These are phyloP conservation scores for Penicillium taxi DNA, from an alignment of 495 filamentous ascomycete species.

Conservation along the genomic window DNA sequence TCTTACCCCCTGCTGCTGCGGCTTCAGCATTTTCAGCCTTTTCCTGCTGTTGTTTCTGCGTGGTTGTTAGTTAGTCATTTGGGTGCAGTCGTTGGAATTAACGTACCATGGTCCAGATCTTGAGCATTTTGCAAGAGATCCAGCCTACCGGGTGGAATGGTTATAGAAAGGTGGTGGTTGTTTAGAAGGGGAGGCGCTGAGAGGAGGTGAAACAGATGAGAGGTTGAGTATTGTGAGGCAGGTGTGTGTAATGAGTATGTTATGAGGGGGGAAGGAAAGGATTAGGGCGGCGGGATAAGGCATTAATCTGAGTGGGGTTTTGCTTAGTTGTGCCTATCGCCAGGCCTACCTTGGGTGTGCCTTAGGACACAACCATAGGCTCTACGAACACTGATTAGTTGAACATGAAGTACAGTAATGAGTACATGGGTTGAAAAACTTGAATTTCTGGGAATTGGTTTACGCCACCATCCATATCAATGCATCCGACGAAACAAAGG, in stretches of 20 bases:
- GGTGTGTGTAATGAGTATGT: no score
- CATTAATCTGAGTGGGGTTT: no score
- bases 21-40: conserved; percentile 84
- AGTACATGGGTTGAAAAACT: conserved; percentile 1
- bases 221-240: no score
- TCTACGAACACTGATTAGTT: conserved; percentile 25
- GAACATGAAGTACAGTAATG: conserved; percentile 29
- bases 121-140: conserved; percentile 69
- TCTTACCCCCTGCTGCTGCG: conserved; percentile 59
- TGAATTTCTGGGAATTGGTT: no score
- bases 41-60: conserved; percentile 82
- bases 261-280: neutral
- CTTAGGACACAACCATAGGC: no score
- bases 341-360: no score
- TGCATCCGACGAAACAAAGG: conserved; percentile 18
- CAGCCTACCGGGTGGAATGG: conserved; percentile 15
- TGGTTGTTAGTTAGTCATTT: neutral
- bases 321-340: no score
- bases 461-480: no score
- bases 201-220: neutral
- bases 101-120: conserved; percentile 97
- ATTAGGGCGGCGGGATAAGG: no score
- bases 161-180: neutral
- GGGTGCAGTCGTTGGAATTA: neutral
- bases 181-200: neutral